Conservation (phyloP, 805 yeast species). For the Limtongozyma cylindracea region DNA sequence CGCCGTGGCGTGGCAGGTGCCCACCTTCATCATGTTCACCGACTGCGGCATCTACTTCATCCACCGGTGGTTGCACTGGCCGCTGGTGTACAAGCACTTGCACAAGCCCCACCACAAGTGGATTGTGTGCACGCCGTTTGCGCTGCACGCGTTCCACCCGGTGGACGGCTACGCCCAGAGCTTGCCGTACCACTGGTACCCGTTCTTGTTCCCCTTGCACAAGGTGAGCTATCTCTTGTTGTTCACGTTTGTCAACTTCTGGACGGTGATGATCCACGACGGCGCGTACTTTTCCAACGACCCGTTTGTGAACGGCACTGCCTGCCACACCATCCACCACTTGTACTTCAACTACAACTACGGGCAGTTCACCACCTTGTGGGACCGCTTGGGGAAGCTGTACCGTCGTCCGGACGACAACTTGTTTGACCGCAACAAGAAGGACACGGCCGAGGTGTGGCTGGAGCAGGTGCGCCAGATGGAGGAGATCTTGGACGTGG, state of each 20-base stretch:
- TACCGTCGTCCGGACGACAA: constrained; percentile 83
- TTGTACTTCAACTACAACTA: constrained; percentile 93
- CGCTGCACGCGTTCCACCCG: constrained; percentile 97
- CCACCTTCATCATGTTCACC: constrained; percentile 71
- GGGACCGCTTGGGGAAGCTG: constrained; percentile 92
- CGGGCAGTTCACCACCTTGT: constrained; percentile 92
- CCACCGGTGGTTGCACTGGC: constrained; percentile 90
- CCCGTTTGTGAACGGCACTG: constrained; percentile 90
- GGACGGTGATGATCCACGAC: constrained; percentile 98
- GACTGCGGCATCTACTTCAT: constrained; percentile 81
- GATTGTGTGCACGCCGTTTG: constrained; percentile 96
- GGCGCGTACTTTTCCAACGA: constrained; percentile 88
- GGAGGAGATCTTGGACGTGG: constrained; percentile 53
- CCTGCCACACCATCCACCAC: constrained; percentile 95
- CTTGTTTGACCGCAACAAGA: constrained; percentile 30
- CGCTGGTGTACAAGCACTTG: constrained; percentile 54
- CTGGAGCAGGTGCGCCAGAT: constrained; percentile 41
- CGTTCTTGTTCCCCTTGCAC: constrained; percentile 80
- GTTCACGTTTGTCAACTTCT: constrained; percentile 81
- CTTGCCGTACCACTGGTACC: constrained; percentile 80
- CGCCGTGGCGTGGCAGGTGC: constrained; percentile 40
- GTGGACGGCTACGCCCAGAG: constrained; percentile 90
- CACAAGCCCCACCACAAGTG: constrained; percentile 99
- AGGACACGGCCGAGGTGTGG: constrained; percentile 42
- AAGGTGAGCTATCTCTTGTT: constrained; percentile 59